A percentile compares a stretch with the other conserved stretches of the same genome.
phyloP scores from a whole-genome alignment of 140 eudicot genomes.

The Oenanthe javanica region DNA sequence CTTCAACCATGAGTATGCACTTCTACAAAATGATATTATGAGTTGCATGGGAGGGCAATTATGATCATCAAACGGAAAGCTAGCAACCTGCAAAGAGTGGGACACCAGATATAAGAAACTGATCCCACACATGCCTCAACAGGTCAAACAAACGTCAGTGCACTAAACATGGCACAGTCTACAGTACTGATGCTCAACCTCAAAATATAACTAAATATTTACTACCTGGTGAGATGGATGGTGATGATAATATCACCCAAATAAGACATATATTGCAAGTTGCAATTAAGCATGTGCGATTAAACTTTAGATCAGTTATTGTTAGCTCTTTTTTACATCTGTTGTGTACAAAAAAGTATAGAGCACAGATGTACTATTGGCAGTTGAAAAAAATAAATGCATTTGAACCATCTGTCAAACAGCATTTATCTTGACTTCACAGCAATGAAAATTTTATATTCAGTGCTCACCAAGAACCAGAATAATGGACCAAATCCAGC shows the following conservation, averaged over 20 bases:
- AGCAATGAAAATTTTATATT: neutral
- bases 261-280: neutral
- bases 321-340: neutral
- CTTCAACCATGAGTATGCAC: conserved; percentile 97
- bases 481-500: neutral
- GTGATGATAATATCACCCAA: neutral
- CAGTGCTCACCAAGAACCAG: neutral
- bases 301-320: neutral
- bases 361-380: neutral
- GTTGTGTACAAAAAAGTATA: neutral
- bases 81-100: conserved; percentile 62
- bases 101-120: conserved; percentile 2
- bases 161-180: neutral
- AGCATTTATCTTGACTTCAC: neutral
- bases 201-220: neutral
- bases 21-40: conserved; percentile 76
- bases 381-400: neutral
- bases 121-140: neutral
- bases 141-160: neutral
- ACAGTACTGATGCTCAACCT: neutral
- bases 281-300: neutral
- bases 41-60: conserved; percentile 96
- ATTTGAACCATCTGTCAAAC: neutral
- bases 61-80: conserved; percentile 97
- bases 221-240: neutral